Base-by-base conservation (phyloP, 352 stramenopile genomes). In the Globisporangium solare region DNA sequence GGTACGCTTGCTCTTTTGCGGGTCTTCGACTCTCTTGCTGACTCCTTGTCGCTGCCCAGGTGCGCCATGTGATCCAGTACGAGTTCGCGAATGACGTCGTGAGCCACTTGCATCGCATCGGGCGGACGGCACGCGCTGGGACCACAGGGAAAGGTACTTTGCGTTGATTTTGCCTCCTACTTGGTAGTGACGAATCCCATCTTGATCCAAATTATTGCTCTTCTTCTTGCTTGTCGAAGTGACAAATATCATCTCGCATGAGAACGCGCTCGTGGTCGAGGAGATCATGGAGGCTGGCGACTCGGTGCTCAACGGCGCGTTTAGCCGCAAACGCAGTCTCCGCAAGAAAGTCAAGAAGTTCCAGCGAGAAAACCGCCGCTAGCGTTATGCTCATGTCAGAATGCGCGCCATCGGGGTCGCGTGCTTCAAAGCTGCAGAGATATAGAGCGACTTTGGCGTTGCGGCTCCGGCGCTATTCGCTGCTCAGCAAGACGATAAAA, bases 61-160 rank as follows among this genome's bases (percentile, higher is more conserved):
- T 92, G 42, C 48, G 63, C 4, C 80, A 93, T 52, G 83, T 93
- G 40, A 66, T 93, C 0, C 83, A 93, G 64, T 89, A 85, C 56
- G 83, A 93, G 57, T 93, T 90, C 54, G 83, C 83, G 11, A 79
- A 65, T 53, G 79, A 93, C 56, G 75, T 89, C n/a, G 79, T 93
- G 56, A 89, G 76, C 55, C 86, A 89, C 47, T 68, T 93, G 45
- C 83, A 93, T 56, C 80, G 83, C 59, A 88, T 89, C 47, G 83
- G 83, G 2, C 80, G 80, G 43, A 93, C 83, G 3, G 83, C 71
- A 13, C 80, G 80, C 17, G 79, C 77, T 21, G 79, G 79, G 3
- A 66, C 71, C 6, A 39, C 58, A 1, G 83, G 83, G n/a, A 74
- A 73, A 69, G 73, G 74, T 85, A 58, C 10, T 58, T 37, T 8